Conservation (phyloP, 2,329 filamentous ascomycete genomes). For the Triangularia setosa region DNA sequence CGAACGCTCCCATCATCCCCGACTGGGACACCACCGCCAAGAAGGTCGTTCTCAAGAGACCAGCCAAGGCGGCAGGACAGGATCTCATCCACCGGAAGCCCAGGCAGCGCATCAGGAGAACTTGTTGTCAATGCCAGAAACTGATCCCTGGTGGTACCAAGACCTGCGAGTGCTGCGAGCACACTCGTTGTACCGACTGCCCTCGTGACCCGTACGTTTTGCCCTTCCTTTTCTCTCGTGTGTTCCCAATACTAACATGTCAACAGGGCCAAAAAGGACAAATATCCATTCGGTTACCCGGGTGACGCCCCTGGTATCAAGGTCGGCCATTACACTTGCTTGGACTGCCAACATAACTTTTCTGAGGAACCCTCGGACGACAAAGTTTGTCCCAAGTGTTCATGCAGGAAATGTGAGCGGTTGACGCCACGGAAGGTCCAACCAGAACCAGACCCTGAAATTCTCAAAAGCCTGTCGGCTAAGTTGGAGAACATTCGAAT, state of each 20-base stretch:
- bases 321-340: conserved; percentile 56
- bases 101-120: conserved; percentile 68
- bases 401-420: conserved; percentile 57
- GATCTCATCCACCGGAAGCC: conserved; percentile 69
- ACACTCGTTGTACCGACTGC: conserved; percentile 74
- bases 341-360: conserved; percentile 59
- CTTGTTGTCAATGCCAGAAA: conserved; percentile 69
- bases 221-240: background rate
- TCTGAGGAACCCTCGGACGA: conserved; percentile 47
- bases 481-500: conserved; percentile 46
- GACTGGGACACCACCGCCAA: conserved; percentile 47
- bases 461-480: conserved; percentile 54
- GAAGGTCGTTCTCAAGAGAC: conserved; percentile 55
- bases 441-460: conserved; percentile 57
- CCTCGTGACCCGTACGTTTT: conserved; percentile 70
- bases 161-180: conserved; percentile 64
- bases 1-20: conserved; percentile 50
- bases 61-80: conserved; percentile 62
- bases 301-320: conserved; percentile 57
- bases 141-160: conserved; percentile 58
- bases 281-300: conserved; percentile 67
- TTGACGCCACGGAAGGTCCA: conserved; percentile 57
- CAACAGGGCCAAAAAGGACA: conserved; percentile 59
- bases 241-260: conserved; percentile 20
- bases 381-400: conserved; percentile 56